A percentile compares a stretch with the other conserved stretches of the same genome.
Conservation (phyloP, 345 rosid genomes). For the Boechera divaricarpa region DNA sequence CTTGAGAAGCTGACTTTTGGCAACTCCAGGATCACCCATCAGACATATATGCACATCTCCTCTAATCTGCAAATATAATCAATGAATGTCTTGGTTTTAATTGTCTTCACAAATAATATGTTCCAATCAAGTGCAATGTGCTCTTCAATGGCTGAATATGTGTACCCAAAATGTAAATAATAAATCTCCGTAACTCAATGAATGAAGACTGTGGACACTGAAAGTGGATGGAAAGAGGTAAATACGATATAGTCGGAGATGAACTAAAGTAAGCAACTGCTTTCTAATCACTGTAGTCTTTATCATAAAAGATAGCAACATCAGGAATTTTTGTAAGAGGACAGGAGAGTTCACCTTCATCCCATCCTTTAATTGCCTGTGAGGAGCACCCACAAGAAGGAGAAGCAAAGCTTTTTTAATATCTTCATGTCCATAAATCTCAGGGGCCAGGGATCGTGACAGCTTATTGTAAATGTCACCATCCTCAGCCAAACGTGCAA, state of each 20-base stretch:
- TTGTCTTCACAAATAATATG: constrained; percentile 6
- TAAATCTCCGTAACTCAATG: constrained; percentile 26
- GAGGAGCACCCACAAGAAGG: constrained; percentile 97
- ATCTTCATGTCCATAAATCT: constrained; percentile 99
- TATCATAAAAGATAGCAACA: constrained; percentile 2
- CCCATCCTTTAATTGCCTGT: constrained; percentile 90
- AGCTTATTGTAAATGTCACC: constrained; percentile 96
- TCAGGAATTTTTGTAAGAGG: constrained; percentile 8
- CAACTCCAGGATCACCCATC: constrained; percentile 99
- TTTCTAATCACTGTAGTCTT: constrained; percentile 9
- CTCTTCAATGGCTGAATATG: constrained; percentile 1
- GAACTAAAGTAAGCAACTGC: not conserved
- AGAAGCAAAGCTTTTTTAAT: constrained; percentile 94
- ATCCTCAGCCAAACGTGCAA: constrained; percentile 89
- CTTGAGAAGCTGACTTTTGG: constrained; percentile 99
- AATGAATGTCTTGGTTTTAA: not conserved
- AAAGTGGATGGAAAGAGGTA: constrained; percentile 10
- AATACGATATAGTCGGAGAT: constrained; percentile 14
- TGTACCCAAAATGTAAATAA: not conserved
- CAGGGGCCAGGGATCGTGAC: constrained; percentile 91
- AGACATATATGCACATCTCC: constrained; percentile 95
- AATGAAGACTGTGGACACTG: constrained; percentile 6
- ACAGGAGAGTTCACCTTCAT: constrained; percentile 78
- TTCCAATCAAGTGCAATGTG: not conserved
- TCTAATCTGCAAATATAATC: constrained; percentile 69